A percentile compares a stretch with the other conserved stretches of the same genome.
Conservation (phyloP, 2,329 filamentous ascomycete species). For the Apiospora sp. region DNA sequence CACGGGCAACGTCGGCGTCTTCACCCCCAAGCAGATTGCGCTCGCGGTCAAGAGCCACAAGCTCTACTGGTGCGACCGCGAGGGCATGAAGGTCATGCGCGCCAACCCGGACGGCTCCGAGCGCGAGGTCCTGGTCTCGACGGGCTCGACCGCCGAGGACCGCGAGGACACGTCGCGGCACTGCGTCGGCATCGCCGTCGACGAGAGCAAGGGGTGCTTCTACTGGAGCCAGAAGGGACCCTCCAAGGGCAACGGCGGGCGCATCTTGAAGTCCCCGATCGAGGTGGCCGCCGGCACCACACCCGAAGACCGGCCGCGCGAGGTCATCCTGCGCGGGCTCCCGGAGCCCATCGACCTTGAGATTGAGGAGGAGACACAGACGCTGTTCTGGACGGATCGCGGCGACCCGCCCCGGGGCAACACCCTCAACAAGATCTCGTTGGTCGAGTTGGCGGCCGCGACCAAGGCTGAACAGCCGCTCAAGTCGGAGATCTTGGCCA, state of each 20-base stretch:
- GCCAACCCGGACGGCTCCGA: slow-evolving; percentile 34
- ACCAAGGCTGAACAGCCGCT: background rate
- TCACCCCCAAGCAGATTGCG: slow-evolving; percentile 45
- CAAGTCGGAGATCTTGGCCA: slow-evolving; percentile 30
- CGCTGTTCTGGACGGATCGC: slow-evolving; percentile 68
- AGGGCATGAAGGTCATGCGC: slow-evolving; percentile 38
- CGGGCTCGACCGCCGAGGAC: slow-evolving; percentile 37
- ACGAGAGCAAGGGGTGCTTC: slow-evolving; percentile 50
- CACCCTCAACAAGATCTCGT: slow-evolving; percentile 53
- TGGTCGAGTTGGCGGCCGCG: slow-evolving; percentile 27
- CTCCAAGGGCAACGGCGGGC: slow-evolving; percentile 57
- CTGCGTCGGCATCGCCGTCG: slow-evolving; percentile 65
- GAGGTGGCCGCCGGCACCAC: slow-evolving; percentile 41
- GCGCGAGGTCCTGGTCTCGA: slow-evolving; percentile 31
- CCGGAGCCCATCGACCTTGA: slow-evolving; percentile 67
- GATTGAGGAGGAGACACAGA: slow-evolving; percentile 52
- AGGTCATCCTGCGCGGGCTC: slow-evolving; percentile 51
- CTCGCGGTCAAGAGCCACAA: background rate
- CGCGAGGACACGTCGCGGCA: slow-evolving; percentile 49
- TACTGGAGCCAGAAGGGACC: slow-evolving; percentile 70
- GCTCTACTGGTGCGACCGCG: slow-evolving; percentile 40
- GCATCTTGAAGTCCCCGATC: slow-evolving; percentile 60
- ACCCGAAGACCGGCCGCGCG: slow-evolving; percentile 48
- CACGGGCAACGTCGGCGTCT: slow-evolving; percentile 39
- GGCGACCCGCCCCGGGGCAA: slow-evolving; percentile 65